A percentile compares a stretch with the other conserved stretches of the same genome.
Conservation (phyloP, 352 stramenopile genomes). For the Peronosclerospora sorghi region DNA sequence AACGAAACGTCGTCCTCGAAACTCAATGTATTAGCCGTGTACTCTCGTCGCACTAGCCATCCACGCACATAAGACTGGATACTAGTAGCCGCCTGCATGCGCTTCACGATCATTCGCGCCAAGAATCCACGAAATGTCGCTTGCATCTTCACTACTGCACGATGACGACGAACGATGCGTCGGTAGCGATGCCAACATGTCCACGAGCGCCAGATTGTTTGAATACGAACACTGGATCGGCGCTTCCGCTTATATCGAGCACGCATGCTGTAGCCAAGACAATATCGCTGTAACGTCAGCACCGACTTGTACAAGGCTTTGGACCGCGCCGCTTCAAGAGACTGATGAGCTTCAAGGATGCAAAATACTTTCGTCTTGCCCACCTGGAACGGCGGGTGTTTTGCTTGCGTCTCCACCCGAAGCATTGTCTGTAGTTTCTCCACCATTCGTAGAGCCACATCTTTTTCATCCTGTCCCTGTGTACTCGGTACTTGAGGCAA, state of each 20-base stretch:
- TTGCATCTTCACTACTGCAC: slow-evolving; percentile 45
- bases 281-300: slow-evolving; percentile 66
- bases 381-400: slow-evolving; percentile 61
- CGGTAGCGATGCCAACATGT: slow-evolving; percentile 38
- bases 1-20: slow-evolving; percentile 72
- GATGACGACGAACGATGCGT: slow-evolving; percentile 22
- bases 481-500: slow-evolving; percentile 30
- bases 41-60: slow-evolving; percentile 70
- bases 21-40: slow-evolving; percentile 67
- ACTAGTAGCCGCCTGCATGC: slow-evolving; percentile 31
- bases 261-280: slow-evolving; percentile 44
- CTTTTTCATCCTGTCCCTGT: slow-evolving; percentile 33
- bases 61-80: slow-evolving; percentile 77
- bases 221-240: slow-evolving; percentile 35
- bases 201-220: slow-evolving; percentile 40
- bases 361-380: slow-evolving; percentile 80
- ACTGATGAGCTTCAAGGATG: slow-evolving; percentile 53
- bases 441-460: slow-evolving; percentile 40
- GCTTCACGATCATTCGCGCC: slow-evolving; percentile 27
- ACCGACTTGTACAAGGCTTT: slow-evolving; percentile 65
- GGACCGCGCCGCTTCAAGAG: slow-evolving; percentile 43
- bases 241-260: slow-evolving; percentile 38
- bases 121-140: slow-evolving; percentile 34
- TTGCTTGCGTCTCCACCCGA: slow-evolving; percentile 22
- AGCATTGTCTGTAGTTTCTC: slow-evolving; percentile 28